Conservation (phyloP, 2,329 filamentous ascomycete genomes). For the Pyrenophora graminea region DNA sequence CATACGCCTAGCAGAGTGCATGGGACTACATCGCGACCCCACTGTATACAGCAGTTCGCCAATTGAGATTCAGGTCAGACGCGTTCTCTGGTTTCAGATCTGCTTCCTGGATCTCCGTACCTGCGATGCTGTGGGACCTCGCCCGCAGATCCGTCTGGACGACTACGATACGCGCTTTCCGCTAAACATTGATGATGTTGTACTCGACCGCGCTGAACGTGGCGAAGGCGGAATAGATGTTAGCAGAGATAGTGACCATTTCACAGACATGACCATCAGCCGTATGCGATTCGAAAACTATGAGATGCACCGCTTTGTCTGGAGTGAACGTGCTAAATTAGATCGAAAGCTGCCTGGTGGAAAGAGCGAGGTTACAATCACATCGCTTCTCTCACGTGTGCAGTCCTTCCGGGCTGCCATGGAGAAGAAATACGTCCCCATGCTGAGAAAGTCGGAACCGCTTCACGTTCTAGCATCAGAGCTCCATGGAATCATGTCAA, state of each 20-base stretch:
- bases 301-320: conserved; percentile 72
- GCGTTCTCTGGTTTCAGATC: conserved; percentile 76
- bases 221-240: conserved; percentile 42
- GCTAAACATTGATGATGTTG: conserved; percentile 69
- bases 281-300: conserved; percentile 73
- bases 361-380: conserved; percentile 49
- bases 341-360: conserved; percentile 50
- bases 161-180: conserved; percentile 77
- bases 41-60: conserved; percentile 67
- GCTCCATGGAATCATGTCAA: conserved; percentile 67
- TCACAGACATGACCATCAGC: conserved; percentile 70
- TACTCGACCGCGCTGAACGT: conserved; percentile 53
- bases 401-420: conserved; percentile 69
- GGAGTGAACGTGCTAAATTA: conserved; percentile 69
- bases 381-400: conserved; percentile 67
- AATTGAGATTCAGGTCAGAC: conserved; percentile 71
- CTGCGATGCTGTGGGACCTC: conserved; percentile 73
- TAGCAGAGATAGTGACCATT: conserved; percentile 57
- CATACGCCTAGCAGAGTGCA: conserved; percentile 75
- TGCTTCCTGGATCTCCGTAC: conserved; percentile 77
- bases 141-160: conserved; percentile 70
- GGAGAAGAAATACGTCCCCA: conserved; percentile 66
- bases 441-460: conserved; percentile 65
- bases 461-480: conserved; percentile 67
- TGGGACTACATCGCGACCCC: conserved; percentile 75